Evolutionary conservation across 305 asterid genomes (phyloP).

Genomic region (Fraxinus angustifolia): DNA sequence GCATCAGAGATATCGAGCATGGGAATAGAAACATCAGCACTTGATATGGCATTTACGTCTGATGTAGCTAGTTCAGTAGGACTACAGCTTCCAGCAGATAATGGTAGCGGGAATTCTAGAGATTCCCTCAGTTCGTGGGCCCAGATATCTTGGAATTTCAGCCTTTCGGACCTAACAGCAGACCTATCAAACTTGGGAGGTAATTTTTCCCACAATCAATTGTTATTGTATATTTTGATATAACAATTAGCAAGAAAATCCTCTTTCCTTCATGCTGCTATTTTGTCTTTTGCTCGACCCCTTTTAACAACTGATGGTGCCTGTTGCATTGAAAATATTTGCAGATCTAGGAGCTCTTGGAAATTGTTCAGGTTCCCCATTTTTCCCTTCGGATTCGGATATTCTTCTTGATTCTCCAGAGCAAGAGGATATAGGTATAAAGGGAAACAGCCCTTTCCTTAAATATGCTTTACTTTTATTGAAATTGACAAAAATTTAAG

Average conservation of each 20-base stretch:
- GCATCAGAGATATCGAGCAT: conserved; percentile 64
- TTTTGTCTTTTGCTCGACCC: neutral
- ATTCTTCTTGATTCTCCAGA: conserved; percentile 72
- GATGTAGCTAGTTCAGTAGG: conserved; percentile 61
- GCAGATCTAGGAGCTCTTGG: conserved; percentile 82
- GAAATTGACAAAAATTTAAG: neutral
- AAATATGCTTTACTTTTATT: neutral
- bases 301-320: neutral
- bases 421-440: conserved; percentile 62
- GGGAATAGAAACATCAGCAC: conserved; percentile 59
- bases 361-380: conserved; percentile 72
- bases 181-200: conserved; percentile 54
- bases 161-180: conserved; percentile 70
- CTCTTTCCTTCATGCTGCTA: neutral
- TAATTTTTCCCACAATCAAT: neutral
- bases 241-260: neutral
- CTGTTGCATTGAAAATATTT: neutral
- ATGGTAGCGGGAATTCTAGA: conserved; percentile 54
- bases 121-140: neutral
- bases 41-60: conserved; percentile 65
- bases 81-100: conserved; percentile 59
- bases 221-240: neutral
- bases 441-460: neutral
- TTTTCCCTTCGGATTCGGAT: conserved; percentile 75
- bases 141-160: conserved; percentile 53